Conservation (phyloP, 306 rosid species). For the Ziziphus jujuba region DNA sequence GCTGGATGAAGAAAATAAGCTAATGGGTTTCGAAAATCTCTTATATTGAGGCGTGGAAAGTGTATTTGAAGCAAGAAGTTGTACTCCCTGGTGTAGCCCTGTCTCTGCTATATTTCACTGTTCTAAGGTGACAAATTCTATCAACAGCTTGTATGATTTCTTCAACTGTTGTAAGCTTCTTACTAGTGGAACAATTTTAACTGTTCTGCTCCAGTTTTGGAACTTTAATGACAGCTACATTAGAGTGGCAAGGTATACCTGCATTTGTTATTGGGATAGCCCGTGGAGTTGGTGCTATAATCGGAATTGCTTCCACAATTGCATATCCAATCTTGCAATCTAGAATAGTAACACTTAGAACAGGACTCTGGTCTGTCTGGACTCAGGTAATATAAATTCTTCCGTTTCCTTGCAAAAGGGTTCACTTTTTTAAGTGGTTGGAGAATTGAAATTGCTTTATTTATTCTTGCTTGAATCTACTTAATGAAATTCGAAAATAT, state of each 20-base stretch:
- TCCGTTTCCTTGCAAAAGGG: not conserved
- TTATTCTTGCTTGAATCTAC: no score
- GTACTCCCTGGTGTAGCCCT: conserved; percentile 81
- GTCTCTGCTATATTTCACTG: conserved; percentile 78
- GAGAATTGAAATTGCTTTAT: not conserved
- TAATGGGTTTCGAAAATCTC: conserved; percentile 43
- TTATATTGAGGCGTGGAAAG: conserved; percentile 69
- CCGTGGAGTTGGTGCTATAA: conserved; percentile 64
- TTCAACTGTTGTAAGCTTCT: not conserved
- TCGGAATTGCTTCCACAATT: conserved; percentile 76
- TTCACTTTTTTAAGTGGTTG: not conserved
- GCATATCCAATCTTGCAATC: conserved; percentile 60
- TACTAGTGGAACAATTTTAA: not conserved
- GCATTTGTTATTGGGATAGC: conserved; percentile 71
- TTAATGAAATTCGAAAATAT: not conserved
- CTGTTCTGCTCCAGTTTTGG: conserved; percentile 61
- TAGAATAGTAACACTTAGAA: conserved; percentile 60
- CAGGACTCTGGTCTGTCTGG: conserved; percentile 89
- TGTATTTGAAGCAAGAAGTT: conserved; percentile 70
- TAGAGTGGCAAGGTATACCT: conserved; percentile 88
- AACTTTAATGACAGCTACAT: conserved; percentile 85
- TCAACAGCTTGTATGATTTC: not conserved
- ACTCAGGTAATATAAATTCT: conserved; percentile 57
- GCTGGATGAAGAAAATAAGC: conserved; percentile 19
- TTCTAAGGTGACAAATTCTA: conserved; percentile 57